A percentile compares a stretch with the other conserved stretches of the same genome.
Conservation (phyloP, 2,329 filamentous ascomycete genomes). For the Mollisia scopiformis region DNA sequence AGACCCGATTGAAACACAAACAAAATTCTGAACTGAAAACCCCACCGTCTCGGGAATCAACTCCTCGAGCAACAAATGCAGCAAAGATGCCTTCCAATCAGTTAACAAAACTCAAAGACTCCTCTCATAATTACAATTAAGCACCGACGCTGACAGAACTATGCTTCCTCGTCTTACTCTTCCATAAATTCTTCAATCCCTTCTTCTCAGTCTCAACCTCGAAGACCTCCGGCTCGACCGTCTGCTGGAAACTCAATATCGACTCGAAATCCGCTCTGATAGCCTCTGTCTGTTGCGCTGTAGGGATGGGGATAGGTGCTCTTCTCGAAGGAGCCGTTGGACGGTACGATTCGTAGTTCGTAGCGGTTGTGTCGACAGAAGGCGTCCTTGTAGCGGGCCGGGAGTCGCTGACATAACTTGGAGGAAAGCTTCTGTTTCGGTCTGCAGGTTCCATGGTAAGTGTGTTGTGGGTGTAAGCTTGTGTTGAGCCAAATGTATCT, state of each 20-base stretch:
- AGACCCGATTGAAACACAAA: too few species aligned
- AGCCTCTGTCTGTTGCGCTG: background rate
- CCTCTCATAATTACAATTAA: background rate
- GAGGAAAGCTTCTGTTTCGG: background rate
- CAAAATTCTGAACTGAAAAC: too few species aligned
- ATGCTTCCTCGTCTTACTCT: background rate
- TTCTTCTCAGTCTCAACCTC: background rate
- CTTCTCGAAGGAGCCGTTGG: background rate
- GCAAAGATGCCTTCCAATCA: too few species aligned
- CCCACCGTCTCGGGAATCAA: too few species aligned
- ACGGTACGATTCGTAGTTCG: background rate
- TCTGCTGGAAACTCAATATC: background rate
- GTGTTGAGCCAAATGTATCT: background rate
- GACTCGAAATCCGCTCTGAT: background rate
- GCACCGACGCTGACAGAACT: background rate
- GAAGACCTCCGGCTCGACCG: background rate
- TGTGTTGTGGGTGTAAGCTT: background rate
- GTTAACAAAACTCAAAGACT: too few species aligned
- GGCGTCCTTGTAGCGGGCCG: background rate
- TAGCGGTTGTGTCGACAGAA: background rate
- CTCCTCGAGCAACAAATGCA: too few species aligned
- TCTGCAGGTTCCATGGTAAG: background rate
- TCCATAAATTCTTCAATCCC: constrained; percentile 8
- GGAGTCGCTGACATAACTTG: background rate
- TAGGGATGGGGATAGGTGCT: background rate